A percentile compares a stretch with the other conserved stretches of the same genome.
Conservation (phyloP, 2,329 filamentous ascomycete genomes). For the Cryphonectria carpinicola region DNA sequence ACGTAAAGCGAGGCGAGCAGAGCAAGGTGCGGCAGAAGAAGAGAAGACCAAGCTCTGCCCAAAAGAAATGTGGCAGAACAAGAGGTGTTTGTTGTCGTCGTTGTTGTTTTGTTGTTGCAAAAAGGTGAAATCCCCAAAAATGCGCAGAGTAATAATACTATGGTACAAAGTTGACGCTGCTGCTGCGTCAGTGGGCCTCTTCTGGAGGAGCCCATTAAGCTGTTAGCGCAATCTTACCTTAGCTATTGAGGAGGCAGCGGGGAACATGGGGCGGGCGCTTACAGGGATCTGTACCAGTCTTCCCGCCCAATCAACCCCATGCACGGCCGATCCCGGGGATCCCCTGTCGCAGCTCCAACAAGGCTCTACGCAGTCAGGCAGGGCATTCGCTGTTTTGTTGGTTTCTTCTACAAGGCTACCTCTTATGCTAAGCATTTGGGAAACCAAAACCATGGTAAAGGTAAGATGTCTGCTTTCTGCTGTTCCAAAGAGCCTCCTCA, state of each 20-base stretch:
- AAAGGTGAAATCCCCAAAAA: neutral
- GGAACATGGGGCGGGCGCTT: conserved; percentile 20
- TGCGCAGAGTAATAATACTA: neutral
- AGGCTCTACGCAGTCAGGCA: neutral
- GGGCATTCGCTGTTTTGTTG: neutral
- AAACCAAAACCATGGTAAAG: too few species aligned
- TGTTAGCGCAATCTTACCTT: conserved; percentile 7
- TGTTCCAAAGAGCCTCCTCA: neutral
- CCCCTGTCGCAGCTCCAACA: neutral
- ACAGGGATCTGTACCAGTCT: conserved; percentile 8
- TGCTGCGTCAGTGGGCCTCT: neutral
- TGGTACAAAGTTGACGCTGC: conserved; percentile 1
- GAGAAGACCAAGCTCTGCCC: neutral
- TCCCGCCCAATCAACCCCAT: conserved; percentile 16
- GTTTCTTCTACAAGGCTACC: neutral
- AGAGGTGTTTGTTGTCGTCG: neutral
- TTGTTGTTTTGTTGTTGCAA: neutral
- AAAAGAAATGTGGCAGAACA: neutral
- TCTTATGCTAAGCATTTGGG: neutral
- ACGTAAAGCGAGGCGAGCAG: neutral
- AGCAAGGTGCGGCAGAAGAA: neutral
- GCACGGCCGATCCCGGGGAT: neutral
- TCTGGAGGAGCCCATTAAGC: conserved; percentile 1
- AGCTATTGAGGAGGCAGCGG: neutral
- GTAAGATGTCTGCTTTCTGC: neutral